phyloP scores from a whole-genome alignment of 2,329 filamentous ascomycete genomes.

The Fusarium goolgardi region DNA sequence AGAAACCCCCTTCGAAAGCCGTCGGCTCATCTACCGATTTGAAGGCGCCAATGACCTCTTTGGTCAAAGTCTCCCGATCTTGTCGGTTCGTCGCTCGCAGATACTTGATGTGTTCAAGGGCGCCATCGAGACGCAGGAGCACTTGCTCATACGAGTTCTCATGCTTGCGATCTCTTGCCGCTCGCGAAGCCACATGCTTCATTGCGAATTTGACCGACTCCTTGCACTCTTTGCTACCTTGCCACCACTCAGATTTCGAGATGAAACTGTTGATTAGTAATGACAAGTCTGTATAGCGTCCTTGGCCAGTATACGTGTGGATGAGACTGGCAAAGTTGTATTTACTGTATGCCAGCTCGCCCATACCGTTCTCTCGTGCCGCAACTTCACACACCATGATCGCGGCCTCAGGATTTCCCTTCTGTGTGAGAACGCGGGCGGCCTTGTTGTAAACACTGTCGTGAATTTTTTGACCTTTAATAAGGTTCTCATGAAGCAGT shows the following conservation, averaged over 20 bases:
- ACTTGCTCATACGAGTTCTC: slow-evolving; percentile 43
- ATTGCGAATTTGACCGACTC: slow-evolving; percentile 55
- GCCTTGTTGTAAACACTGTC: slow-evolving; percentile 54
- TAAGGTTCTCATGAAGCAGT: slow-evolving; percentile 47
- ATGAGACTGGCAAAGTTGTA: slow-evolving; percentile 55
- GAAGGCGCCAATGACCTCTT: slow-evolving; percentile 38
- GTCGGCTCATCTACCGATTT: slow-evolving; percentile 29
- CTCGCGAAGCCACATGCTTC: slow-evolving; percentile 49
- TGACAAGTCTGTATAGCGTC: slow-evolving; percentile 49
- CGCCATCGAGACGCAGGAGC: slow-evolving; percentile 37
- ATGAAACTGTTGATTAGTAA: slow-evolving; percentile 50
- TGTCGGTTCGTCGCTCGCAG: slow-evolving; percentile 33
- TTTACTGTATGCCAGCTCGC: slow-evolving; percentile 52
- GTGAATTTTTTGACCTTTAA: slow-evolving; percentile 49
- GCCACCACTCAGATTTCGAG: slow-evolving; percentile 52
- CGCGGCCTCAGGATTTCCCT: slow-evolving; percentile 49
- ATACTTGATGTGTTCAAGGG: slow-evolving; percentile 42
- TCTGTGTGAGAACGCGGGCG: slow-evolving; percentile 47
- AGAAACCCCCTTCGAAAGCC: slow-evolving; percentile 28
- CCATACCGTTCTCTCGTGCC: slow-evolving; percentile 53
- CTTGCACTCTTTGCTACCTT: slow-evolving; percentile 53
- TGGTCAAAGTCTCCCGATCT: slow-evolving; percentile 34
- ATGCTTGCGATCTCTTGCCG: slow-evolving; percentile 14
- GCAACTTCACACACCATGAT: slow-evolving; percentile 52
- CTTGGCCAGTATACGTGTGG: slow-evolving; percentile 50